phyloP scores from a whole-genome alignment of 2,329 filamentous ascomycete species.

The Pseudonectria buxi region DNA sequence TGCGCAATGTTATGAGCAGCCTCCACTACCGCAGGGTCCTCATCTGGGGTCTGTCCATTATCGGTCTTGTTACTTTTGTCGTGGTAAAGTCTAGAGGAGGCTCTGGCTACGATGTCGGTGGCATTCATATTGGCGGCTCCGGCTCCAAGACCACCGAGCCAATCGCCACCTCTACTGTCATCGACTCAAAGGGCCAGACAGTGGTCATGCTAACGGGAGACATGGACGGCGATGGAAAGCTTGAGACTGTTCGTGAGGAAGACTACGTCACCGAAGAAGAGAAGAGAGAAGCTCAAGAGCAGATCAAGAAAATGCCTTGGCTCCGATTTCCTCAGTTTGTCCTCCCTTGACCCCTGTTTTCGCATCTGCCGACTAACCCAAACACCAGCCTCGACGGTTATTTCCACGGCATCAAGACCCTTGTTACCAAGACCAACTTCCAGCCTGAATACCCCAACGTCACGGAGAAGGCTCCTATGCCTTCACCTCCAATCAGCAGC shows the following conservation, averaged over 20 bases:
- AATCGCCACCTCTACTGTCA: conserved; percentile 20
- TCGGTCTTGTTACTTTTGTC: conserved; percentile 34
- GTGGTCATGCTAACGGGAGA: conserved; percentile 23
- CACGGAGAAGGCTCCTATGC: conserved; percentile 26
- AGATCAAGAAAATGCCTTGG: conserved; percentile 32
- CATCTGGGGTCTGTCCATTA: conserved; percentile 40
- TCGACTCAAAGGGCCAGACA: conserved; percentile 20
- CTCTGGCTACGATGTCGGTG: conserved; percentile 16
- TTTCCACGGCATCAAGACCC: conserved; percentile 66
- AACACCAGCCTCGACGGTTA: conserved; percentile 65
- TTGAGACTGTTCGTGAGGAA: conserved; percentile 17
- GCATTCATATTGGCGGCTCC: conserved; percentile 12
- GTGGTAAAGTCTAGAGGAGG: conserved; percentile 31
- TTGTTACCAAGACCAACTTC: conserved; percentile 59
- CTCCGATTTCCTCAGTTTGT: conserved; percentile 34
- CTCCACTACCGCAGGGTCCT: conserved; percentile 47
- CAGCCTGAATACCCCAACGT: conserved; percentile 64
- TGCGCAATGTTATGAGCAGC: conserved; percentile 42
- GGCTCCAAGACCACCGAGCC: conserved; percentile 15
- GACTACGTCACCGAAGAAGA: conserved; percentile 23
- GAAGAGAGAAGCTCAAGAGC: conserved; percentile 23
- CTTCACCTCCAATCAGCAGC: conserved; percentile 26
- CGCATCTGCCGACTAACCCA: conserved; percentile 9
- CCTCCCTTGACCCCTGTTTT: background rate
- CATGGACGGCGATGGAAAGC: conserved; percentile 21